Percentiles rank a stretch among this genome's conserved stretches.
Evolutionary conservation across 2,329 filamentous ascomycete species (phyloP).

Genomic region (Fusarium sp.): DNA sequence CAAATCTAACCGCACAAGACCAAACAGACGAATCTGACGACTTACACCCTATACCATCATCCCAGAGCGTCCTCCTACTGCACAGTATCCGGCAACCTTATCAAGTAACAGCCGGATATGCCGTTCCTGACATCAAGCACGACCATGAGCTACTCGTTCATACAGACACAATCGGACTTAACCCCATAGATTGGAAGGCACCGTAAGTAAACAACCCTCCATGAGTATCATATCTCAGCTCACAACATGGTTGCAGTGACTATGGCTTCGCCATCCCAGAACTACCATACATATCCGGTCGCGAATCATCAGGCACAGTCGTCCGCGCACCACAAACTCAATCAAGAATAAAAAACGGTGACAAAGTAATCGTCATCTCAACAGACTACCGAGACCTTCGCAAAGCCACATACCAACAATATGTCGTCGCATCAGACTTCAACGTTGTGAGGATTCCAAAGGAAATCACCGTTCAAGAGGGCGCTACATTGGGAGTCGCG

Average conservation of each 20-base stretch:
- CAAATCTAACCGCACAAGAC: not conserved
- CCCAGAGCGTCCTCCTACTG: conserved; percentile 59
- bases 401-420: conserved; percentile 79
- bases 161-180: conserved; percentile 75
- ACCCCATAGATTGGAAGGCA: conserved; percentile 82
- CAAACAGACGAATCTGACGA: conserved; percentile 19
- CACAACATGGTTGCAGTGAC: conserved; percentile 60
- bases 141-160: conserved; percentile 70
- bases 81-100: conserved; percentile 58
- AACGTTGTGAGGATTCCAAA: conserved; percentile 74
- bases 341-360: conserved; percentile 67
- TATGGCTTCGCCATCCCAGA: conserved; percentile 77
- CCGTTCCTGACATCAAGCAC: conserved; percentile 56
- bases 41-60: conserved; percentile 29
- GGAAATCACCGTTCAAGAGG: conserved; percentile 64
- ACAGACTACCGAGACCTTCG: conserved; percentile 80
- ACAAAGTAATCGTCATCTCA: conserved; percentile 73
- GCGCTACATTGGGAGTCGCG: conserved; percentile 75
- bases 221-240: rapidly evolving
- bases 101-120: conserved; percentile 57
- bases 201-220: conserved; percentile 63
- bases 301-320: conserved; percentile 76
- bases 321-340: conserved; percentile 56
- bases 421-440: conserved; percentile 72
- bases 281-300: conserved; percentile 76